Evolutionary conservation across 2,329 filamentous ascomycete genomes (phyloP), one percentile per base, ranked within the genome.

Genomic region (Xylariales sp.): DNA sequence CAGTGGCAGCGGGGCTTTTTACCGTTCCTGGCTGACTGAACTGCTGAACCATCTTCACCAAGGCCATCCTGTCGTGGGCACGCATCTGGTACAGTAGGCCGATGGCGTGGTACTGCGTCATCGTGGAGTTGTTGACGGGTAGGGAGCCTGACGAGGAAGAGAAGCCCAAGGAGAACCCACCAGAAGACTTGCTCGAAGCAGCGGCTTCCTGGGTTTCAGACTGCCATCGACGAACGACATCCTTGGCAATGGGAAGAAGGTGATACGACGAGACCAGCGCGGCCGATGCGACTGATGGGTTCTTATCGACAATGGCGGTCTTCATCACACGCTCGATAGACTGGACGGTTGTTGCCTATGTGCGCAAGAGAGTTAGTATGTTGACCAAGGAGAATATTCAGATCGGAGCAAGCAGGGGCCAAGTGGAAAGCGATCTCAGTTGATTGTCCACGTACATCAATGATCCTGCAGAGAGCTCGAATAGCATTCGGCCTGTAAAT

Each of bases 1-100:
- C 81, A 41, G 90, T 84, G 23, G 90, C 93, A 43, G 91, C 88
- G 15, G 93, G 89, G 64, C 87, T 96, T 80, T 96, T 97, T 45
- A 97, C 84, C 10, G 88, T 88, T 41, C 93, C 93, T 13, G 89
- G 80, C 37, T 84, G 83, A 37, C 89, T 89, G 60, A 96, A 97
- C 63, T 98, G 93, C 69, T 98, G 93, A n/a, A 98, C 91, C 93
- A 98, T 97, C 77, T 98, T 98, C 44, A 97, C 91, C 53, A 98
- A 69, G 16, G 93, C 90, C 93, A 98, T 98, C 54, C 93, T 82
- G 63, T 98, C 93, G 62, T 96, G 90, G 55, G 85, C 85, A 56
- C 93, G 85, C 88, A 97, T 97, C 67, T 97, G 91, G 64, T 97
- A 98, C 30, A 98, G 69, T 38, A 98, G 78, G 47, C 93, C 93